phyloP scores from a whole-genome alignment of 1,284 basidiomycete species.

The Ceratobasidium sp. region DNA sequence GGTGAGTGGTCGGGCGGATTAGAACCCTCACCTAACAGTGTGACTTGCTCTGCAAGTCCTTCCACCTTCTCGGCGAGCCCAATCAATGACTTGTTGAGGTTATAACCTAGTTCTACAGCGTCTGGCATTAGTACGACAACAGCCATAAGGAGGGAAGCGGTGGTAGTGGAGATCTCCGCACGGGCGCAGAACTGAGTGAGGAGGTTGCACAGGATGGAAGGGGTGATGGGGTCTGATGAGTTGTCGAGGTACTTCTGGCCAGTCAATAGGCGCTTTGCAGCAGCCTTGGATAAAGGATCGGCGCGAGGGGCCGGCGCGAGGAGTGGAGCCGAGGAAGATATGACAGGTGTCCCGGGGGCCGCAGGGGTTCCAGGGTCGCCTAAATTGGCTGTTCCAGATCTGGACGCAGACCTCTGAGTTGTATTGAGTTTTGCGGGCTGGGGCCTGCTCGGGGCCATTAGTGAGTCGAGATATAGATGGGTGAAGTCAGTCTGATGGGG shows the following conservation, averaged over 20 bases:
- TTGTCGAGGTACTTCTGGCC: background rate
- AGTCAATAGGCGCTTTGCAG: background rate
- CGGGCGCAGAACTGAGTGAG: background rate
- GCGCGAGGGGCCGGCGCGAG: background rate
- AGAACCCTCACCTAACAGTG: background rate
- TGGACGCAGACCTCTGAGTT: too few relatives aligned
- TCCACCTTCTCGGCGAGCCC: background rate
- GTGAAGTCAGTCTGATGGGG: too few relatives aligned
- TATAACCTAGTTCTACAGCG: background rate
- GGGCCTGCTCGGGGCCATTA: too few relatives aligned
- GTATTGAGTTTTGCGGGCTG: too few relatives aligned
- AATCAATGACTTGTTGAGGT: background rate
- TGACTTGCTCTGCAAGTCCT: background rate
- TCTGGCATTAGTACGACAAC: background rate
- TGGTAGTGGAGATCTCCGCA: background rate
- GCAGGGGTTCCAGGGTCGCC: background rate
- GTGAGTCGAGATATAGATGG: too few relatives aligned
- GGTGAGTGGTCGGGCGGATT: background rate
- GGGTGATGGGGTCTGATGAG: background rate
- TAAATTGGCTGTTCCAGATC: background rate
- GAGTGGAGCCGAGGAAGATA: background rate
- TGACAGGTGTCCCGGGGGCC: background rate
- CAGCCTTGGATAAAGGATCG: background rate
- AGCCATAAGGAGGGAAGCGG: background rate
- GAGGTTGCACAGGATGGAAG: background rate